Evolutionary conservation across 2,329 filamentous ascomycete genomes (phyloP), one percentile per base, ranked within the genome.

Genomic region (Achaetomium macrosporum): DNA sequence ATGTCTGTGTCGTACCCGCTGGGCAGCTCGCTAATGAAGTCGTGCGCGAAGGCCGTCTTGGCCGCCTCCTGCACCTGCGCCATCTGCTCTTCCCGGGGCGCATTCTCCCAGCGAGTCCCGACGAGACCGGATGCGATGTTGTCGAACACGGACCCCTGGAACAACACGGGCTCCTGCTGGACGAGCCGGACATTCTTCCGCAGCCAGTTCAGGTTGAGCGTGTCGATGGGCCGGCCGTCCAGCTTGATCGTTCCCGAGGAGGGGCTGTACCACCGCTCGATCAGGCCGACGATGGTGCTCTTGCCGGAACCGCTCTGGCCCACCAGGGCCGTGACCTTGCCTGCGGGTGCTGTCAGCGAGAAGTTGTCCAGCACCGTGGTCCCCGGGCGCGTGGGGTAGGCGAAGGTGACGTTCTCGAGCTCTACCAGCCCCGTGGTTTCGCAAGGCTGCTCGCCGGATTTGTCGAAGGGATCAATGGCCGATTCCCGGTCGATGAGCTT

Each of bases 1-100:
- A 87, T 82, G 6, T 74, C 69, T 0, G 83, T 84, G 2, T 79
- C 71, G 59, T 86, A 87, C 2, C 78, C 79, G 40, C 65, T 15
- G 13, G 40, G 42, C 2, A 60, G 20, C 0, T 59, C 43, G 8
- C 31, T 33, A 5, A 55, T 36, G 15, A 51, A 49, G 15, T 57
- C 41, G 33, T 51, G 42, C 12, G 81, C 77, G 64, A 77, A 82
- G 1, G 80, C 78, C 59, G 80, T 75, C 51, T 69, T 71, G 58
- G 79, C 83, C 9, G 81, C 81, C 25, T 76, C 71, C 51, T 74
- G 66, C 2, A 81, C 75, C 43, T 78, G 65, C 39, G 66, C 66
- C 58, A 66, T 67, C 61, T 78, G 77, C 49, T 74, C 70, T 12
- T 69, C 68, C 15, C 70, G 67, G 0, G 68, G 40, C 0, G 64